Percentiles rank a stretch among this genome's conserved stretches.
Conservation (phyloP, 805 yeast species). For the Blastobotrys parvus region DNA sequence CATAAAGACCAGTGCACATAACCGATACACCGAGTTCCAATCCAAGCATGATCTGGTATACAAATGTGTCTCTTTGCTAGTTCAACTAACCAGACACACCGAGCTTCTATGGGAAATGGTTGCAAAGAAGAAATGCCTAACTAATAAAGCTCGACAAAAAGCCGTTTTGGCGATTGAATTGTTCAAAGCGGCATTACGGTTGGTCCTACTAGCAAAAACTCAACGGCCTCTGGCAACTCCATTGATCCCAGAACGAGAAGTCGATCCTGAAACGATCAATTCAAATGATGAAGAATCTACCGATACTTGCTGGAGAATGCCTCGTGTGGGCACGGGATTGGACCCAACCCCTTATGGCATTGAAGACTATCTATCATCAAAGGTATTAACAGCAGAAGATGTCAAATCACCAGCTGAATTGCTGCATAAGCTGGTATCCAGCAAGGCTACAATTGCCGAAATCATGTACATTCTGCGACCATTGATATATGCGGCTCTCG, state of each 20-base stretch:
- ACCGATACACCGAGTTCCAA: conserved; percentile 23
- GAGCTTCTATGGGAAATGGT: conserved; percentile 33
- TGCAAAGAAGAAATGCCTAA: conserved; percentile 12
- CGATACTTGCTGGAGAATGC: conserved; percentile 19
- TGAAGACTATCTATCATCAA: conserved; percentile 19
- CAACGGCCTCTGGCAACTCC: conserved; percentile 25
- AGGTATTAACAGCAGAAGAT: conserved; percentile 27
- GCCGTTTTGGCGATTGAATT: conserved; percentile 25
- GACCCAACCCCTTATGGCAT: conserved; percentile 14
- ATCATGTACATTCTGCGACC: conserved; percentile 32
- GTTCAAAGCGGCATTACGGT: conserved; percentile 26
- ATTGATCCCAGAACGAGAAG: conserved; percentile 28
- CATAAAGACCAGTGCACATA: conserved; percentile 18
- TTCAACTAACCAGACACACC: conserved; percentile 26
- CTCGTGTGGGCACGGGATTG: conserved; percentile 19
- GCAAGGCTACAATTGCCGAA: conserved; percentile 25
- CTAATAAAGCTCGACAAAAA: conserved; percentile 22
- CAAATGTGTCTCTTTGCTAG: conserved; percentile 21
- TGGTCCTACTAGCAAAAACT: conserved; percentile 23
- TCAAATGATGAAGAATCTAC: conserved; percentile 4
- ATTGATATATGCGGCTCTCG: conserved; percentile 29
- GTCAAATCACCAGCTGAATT: conserved; percentile 26
- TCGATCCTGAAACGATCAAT: conserved; percentile 26
- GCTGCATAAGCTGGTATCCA: conserved; percentile 20
- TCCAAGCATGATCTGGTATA: conserved; percentile 17